Base-by-base conservation (phyloP, 2,329 filamentous ascomycete species). In the Phialocephala subalpina region DNA sequence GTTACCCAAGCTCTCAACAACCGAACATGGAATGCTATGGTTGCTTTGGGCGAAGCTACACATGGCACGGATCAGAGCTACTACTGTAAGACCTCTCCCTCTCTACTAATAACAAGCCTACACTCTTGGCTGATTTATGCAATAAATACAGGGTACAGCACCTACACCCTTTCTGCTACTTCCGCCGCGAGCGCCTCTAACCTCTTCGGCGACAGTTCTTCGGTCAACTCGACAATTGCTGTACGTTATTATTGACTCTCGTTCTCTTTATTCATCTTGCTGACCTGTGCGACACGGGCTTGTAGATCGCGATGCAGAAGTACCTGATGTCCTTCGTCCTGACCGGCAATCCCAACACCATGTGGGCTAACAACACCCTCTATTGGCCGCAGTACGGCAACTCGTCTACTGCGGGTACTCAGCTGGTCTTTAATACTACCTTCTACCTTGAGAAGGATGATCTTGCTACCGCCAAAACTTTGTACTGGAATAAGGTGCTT, bases 61-160 rank as follows among this genome's bases (percentile, higher is more conserved):
- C 77, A 79, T 62, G 77, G 78, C 6, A 78, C 77, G 4, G 77
- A 79, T 67, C 77, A 78, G 65, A 73, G 67, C 40, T 79, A 78
- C n/a, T n/a, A n/a, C n/a, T n/a, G n/a, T n/a, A n/a, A n/a, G n/a
- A n/a, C n/a, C n/a, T n/a, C n/a, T n/a, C n/a, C n/a, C n/a, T n/a
- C n/a, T n/a, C n/a, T n/a, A n/a, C n/a, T n/a, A n/a, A n/a, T n/a
- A n/a, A n/a, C n/a, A n/a, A n/a, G n/a, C n/a, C n/a, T n/a, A n/a
- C n/a, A n/a, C n/a, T n/a, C n/a, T n/a, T n/a, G n/a, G n/a, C n/a
- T n/a, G n/a, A n/a, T n/a, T n/a, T n/a, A n/a, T n/a, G n/a, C n/a
- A n/a, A n/a, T n/a, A n/a, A n/a, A n/a, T n/a, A n/a, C n/a, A n/a
- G n/a, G 76, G 70, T 76, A 76, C 64, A 70, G 63, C 63, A 76